A percentile compares a stretch with the other conserved stretches of the same genome.
These are phyloP conservation scores for Arthrobotrys entomopaga DNA, from an alignment of 2,329 filamentous ascomycete genomes.

Conservation along the genomic window DNA sequence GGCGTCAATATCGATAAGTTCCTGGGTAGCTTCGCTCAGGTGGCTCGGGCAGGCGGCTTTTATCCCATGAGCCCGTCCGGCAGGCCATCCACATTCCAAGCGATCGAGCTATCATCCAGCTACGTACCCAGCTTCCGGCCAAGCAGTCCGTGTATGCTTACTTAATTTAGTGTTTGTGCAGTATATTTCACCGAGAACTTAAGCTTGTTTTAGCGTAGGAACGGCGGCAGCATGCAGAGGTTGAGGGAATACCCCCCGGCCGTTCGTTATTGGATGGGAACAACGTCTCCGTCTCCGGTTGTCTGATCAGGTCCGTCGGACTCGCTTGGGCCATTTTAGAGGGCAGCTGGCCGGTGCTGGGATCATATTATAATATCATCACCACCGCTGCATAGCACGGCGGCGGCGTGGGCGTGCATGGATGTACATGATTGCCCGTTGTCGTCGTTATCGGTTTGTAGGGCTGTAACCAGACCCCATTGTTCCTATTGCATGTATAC, in stretches of 20 bases:
- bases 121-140: too few relatives aligned
- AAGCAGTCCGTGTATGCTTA: too few relatives aligned
- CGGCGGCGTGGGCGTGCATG: too few relatives aligned
- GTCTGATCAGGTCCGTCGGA: background rate
- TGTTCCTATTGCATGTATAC: background rate
- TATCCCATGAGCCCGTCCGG: background rate
- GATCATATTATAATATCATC: conserved; percentile 13
- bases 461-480: background rate
- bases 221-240: too few relatives aligned
- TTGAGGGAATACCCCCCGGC: too few relatives aligned
- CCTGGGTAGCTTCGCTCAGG: conserved; percentile 1
- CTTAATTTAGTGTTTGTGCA: too few relatives aligned
- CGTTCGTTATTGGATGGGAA: background rate
- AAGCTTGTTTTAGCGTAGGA: too few relatives aligned
- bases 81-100: background rate
- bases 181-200: too few relatives aligned
- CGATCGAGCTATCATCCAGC: background rate
- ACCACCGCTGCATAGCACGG: too few relatives aligned
- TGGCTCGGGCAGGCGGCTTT: conserved; percentile 14
- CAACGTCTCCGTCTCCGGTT: background rate
- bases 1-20: conserved; percentile 7
- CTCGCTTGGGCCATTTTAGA: background rate
- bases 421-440: background rate
- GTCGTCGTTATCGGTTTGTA: background rate
- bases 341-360: conserved; percentile 4